Percentiles rank a stretch among this genome's conserved stretches.
Evolutionary conservation across 2,329 filamentous ascomycete genomes (phyloP).

Genomic region (Ophiostoma ips): DNA sequence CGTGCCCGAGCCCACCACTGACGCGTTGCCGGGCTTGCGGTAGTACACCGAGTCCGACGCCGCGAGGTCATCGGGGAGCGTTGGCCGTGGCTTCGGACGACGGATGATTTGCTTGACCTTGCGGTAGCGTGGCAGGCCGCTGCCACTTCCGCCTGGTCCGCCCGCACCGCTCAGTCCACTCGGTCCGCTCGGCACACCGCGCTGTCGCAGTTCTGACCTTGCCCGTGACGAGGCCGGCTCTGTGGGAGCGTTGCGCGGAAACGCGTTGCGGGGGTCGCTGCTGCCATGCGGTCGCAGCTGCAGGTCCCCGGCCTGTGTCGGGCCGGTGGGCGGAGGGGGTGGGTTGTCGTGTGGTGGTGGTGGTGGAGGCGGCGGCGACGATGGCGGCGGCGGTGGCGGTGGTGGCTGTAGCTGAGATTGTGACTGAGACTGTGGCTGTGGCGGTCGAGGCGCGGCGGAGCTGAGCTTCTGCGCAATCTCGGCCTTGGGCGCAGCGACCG

Average conservation of each 20-base stretch:
- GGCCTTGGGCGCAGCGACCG: slow-evolving; percentile 43
- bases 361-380: background rate
- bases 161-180: too few species aligned
- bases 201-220: slow-evolving; percentile 19
- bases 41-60: slow-evolving; percentile 83
- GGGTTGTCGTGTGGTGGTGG: background rate
- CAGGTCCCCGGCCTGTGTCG: slow-evolving; percentile 7
- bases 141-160: slow-evolving; percentile 12
- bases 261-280: slow-evolving; percentile 25
- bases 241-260: slow-evolving; percentile 36
- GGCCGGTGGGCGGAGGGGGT: slow-evolving; percentile 18
- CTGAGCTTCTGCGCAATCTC: slow-evolving; percentile 59
- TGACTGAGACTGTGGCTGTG: slow-evolving; percentile 11
- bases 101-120: slow-evolving; percentile 55
- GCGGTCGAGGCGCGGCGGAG: slow-evolving; percentile 41
- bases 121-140: slow-evolving; percentile 31
- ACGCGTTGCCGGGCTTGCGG: slow-evolving; percentile 93
- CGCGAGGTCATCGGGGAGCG: slow-evolving; percentile 56
- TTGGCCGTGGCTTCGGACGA: slow-evolving; percentile 57
- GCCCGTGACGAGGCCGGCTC: slow-evolving; percentile 34
- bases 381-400: too few species aligned
- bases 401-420: background rate
- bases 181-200: slow-evolving; percentile 13
- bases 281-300: background rate
- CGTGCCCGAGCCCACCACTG: slow-evolving; percentile 86